phyloP scores from a whole-genome alignment of 2,329 filamentous ascomycete genomes.

The Fusarium nematophilum region DNA sequence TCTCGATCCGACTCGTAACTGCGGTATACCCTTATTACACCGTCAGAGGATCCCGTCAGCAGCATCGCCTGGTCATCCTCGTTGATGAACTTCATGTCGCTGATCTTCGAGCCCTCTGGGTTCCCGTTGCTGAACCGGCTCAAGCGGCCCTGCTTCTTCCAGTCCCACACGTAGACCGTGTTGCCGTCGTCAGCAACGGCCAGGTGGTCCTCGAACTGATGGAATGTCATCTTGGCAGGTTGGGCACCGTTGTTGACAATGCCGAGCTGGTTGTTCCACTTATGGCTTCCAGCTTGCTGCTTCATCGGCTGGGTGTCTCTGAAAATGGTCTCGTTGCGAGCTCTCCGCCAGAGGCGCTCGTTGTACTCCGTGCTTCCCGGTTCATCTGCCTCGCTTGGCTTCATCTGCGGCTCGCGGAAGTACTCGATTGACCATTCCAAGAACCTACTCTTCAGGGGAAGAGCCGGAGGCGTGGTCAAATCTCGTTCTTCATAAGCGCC shows the following conservation, averaged over 20 bases:
- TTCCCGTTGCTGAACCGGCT: slow-evolving; percentile 95
- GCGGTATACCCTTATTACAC: slow-evolving; percentile 91
- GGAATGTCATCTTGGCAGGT: slow-evolving; percentile 92
- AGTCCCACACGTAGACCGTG: slow-evolving; percentile 93
- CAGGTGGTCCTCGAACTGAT: slow-evolving; percentile 97
- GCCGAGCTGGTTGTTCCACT: slow-evolving; percentile 85
- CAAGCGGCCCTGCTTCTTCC: slow-evolving; percentile 79
- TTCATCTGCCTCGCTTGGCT: slow-evolving; percentile 93
- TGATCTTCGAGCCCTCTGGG: slow-evolving; percentile 89
- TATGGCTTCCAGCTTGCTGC: slow-evolving; percentile 83
- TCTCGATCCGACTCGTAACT: slow-evolving; percentile 84
- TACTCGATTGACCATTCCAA: slow-evolving; percentile 97
- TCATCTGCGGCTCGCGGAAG: slow-evolving; percentile 99
- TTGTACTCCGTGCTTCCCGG: slow-evolving; percentile 98
- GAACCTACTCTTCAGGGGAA: slow-evolving; percentile 86
- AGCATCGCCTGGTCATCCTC: slow-evolving; percentile 96
- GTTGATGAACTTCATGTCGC: slow-evolving; percentile 96
- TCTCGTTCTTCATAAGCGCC: slow-evolving; percentile 76
- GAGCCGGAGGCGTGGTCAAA: slow-evolving; percentile 65
- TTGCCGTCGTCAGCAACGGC: slow-evolving; percentile 94
- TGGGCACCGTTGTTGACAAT: slow-evolving; percentile 92
- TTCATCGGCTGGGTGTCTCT: slow-evolving; percentile 94
- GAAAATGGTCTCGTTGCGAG: slow-evolving; percentile 92
- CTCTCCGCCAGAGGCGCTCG: slow-evolving; percentile 89
- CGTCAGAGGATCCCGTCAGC: slow-evolving; percentile 95